Conservation (phyloP, 768 basidiomycete genomes). For the Cyclocybe cylindracea region DNA sequence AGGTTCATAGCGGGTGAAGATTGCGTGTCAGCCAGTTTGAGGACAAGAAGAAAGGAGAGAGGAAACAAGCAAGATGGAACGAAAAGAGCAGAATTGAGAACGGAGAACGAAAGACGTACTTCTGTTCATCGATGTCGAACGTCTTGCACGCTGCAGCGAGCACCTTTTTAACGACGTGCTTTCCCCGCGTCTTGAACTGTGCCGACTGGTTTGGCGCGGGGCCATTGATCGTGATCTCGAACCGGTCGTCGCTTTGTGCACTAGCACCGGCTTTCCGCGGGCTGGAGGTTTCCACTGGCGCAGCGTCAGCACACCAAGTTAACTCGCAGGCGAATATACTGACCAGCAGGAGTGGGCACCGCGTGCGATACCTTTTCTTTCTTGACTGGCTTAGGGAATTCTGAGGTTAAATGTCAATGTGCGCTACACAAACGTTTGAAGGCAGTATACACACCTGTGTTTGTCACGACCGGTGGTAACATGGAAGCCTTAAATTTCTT, state of each 20-base stretch:
- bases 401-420: neutral
- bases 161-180: slow-evolving; percentile 41
- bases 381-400: slow-evolving; percentile 4
- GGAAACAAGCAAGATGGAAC: neutral
- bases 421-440: neutral
- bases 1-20: neutral
- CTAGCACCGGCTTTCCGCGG: neutral
- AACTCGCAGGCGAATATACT: neutral
- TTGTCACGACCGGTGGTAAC: too few species aligned
- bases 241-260: slow-evolving; percentile 21
- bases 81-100: neutral
- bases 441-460: neutral
- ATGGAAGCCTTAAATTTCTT: too few species aligned
- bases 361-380: neutral
- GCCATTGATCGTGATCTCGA: slow-evolving; percentile 28
- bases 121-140: slow-evolving; percentile 32
- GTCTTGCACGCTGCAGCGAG: slow-evolving; percentile 40
- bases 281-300: neutral
- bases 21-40: too few species aligned
- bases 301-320: neutral
- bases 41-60: too few species aligned
- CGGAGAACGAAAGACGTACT: slow-evolving; percentile 19
- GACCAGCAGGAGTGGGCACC: neutral
- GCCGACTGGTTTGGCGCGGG: slow-evolving; percentile 19
- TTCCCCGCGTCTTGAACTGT: slow-evolving; percentile 45